Evolutionary conservation across 1,139 yeast genomes (phyloP).

Genomic region (Sugiyamaella japonica): DNA sequence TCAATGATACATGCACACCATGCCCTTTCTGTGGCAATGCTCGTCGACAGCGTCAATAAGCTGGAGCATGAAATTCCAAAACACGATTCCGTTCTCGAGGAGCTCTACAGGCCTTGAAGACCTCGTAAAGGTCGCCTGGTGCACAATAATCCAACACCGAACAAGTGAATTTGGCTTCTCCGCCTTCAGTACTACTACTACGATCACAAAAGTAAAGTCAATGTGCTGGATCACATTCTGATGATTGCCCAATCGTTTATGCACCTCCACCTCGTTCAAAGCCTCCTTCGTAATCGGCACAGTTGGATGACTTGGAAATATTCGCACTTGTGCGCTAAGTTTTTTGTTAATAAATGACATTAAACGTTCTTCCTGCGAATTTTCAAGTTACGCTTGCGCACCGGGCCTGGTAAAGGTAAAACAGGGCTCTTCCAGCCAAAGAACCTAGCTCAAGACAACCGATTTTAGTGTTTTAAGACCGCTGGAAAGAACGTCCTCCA

Average conservation of each 20-base stretch:
- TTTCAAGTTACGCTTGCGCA: too few species aligned
- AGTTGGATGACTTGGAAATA: conserved; percentile 44
- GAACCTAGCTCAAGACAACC: too few species aligned
- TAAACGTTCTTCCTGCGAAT: too few species aligned
- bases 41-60: conserved; percentile 76
- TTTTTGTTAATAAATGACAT: too few species aligned
- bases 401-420: too few species aligned
- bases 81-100: conserved; percentile 62
- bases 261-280: conserved; percentile 73
- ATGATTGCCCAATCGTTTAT: conserved; percentile 56
- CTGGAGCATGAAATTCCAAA: conserved; percentile 72
- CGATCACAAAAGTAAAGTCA: conserved; percentile 81
- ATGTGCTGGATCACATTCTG: conserved; percentile 59
- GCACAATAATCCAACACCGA: conserved; percentile 85
- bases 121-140: conserved; percentile 92
- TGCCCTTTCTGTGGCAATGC: conserved; percentile 67
- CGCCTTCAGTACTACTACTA: too few species aligned
- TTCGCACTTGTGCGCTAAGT: too few species aligned
- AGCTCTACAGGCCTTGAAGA: conserved; percentile 77
- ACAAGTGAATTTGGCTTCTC: conserved; percentile 47
- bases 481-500: too few species aligned
- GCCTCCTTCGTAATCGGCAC: conserved; percentile 53
- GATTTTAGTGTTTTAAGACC: too few species aligned
- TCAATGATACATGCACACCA: conserved; percentile 84
- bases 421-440: too few species aligned